Base-by-base conservation (phyloP, 2,329 filamentous ascomycete genomes). In the Sporothrix mexicana region DNA sequence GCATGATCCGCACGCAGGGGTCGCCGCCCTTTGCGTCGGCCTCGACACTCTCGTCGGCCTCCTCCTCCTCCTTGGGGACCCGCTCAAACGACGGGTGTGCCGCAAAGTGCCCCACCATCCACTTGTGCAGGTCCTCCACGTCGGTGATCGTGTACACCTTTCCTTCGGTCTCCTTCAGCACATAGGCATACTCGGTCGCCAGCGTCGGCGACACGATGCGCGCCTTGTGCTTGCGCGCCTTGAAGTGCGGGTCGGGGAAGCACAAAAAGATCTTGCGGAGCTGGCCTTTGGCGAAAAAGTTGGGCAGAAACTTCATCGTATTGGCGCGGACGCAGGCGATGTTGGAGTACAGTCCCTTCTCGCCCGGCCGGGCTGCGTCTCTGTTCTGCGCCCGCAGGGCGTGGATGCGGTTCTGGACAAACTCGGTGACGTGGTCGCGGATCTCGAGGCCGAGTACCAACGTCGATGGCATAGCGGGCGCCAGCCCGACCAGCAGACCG, bases 281-380 rank as follows among this genome's bases (percentile, higher is more conserved):
- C 80, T 98, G 95, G 15, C 84, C 86, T 78, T 91, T 92, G 71
- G 83, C 85, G 85, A 99, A 98, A 86, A 98, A 97, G 80, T 99
- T 98, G 75, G 97, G 95, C n/a, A 99, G 85, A 82, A 98, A 99
- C 81, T 99, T 99, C 96, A 99, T 99, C 5, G 94, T 93, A 84
- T 99, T 99, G 76, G 93, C 93, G 75, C 96, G 91, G 66, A 99
- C 85, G 79, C 94, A 97, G 47, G 92, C 91, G 71, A 95, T 91
- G 81, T 99, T 99, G 79, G 97, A 92, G 81, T 94, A 98, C 41
- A 7, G 4, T 1, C 30, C 30, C 30, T 36, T 36, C 2, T 5
- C 30, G 30, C 80, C 79, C 6, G 72, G 23, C 83, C 6, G 83
- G 17, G 20, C 30, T 3, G 68, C 69, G 2, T 20, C 25, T 20